phyloP scores from a whole-genome alignment of 2,329 filamentous ascomycete genomes.

The Talaromyces piceae region DNA sequence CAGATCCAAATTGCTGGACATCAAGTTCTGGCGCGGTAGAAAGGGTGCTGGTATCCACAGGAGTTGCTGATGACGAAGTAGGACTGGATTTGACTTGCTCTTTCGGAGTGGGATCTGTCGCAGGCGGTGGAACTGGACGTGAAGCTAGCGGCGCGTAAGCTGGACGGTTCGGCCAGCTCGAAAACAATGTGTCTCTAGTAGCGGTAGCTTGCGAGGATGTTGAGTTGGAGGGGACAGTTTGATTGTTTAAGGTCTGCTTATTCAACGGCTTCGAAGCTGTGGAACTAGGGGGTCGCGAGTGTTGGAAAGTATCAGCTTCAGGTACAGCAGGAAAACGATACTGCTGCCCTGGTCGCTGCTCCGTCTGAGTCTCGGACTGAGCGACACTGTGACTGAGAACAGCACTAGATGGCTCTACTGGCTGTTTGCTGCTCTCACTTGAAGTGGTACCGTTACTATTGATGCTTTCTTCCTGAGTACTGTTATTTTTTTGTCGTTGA shows the following conservation, averaged over 20 bases:
- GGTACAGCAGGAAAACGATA: not conserved
- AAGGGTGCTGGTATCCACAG: not conserved
- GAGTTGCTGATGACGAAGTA: not conserved
- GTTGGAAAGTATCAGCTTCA: not conserved
- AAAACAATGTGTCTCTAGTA: slow-evolving; percentile 1
- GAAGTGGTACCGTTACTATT: not conserved
- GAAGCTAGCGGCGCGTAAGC: not conserved
- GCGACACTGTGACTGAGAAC: not conserved
- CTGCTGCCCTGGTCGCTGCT: not conserved
- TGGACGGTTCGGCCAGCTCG: slow-evolving; percentile 11
- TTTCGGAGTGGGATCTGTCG: not conserved
- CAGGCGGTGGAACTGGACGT: not conserved
- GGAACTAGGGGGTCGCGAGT: not conserved
- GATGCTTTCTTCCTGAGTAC: slow-evolving; percentile 5
- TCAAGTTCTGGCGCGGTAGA: not conserved
- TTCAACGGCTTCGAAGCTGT: not conserved
- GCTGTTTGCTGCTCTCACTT: not conserved
- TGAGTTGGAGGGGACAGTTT: not conserved
- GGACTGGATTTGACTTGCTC: not conserved
- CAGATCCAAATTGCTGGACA: not conserved
- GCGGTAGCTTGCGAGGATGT: not conserved
- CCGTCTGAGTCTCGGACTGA: not conserved
- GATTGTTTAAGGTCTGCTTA: not conserved
- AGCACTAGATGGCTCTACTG: not conserved
- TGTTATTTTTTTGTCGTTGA: slow-evolving; percentile 15